Base-by-base conservation (phyloP, 495 filamentous ascomycete species). In the Podospora bellae-mahoneyi region DNA sequence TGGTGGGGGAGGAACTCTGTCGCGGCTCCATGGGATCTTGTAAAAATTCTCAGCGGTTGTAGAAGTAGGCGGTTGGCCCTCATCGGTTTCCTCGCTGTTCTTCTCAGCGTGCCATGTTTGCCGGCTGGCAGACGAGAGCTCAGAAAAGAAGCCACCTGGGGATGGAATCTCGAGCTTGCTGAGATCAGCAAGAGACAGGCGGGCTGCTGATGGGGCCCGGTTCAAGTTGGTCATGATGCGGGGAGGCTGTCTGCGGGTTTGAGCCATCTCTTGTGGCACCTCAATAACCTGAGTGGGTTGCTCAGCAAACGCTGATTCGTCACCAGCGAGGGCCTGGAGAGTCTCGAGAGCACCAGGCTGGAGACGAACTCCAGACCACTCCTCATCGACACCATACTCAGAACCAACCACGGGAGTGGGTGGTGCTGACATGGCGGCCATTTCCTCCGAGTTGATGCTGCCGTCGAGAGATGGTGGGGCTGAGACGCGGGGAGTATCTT, bases 81-180 rank as follows among this genome's bases (percentile, higher is more conserved):
- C 81, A 20, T 82, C 79, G 20, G 77, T 71, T 16, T 81, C 82
- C 39, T 48, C 6, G 15, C 0, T 13, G 34, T 77, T 79, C 70
- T 68, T 76, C 59, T 83, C 79, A 39, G 82, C 64, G 73, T 85
- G 80, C 93, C 93, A 97, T 4, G 93, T 95, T 73, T 90, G 87
- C 64, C 92, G 85, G 34, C 88, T 87, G 61, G 87, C 84, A 1
- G 86, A 82, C 18, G 85, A 89, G 19, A 97, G 84, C 0, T 91
- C 92, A 20, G 92, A 89, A 76, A 97, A 97, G 82, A 97, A 97
- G 0, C 91, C 92, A 28, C 92, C 91, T 0, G 93, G 93, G 1
- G 93, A 96, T 3, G 93, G 93, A 61, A 97, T 92, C 63, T 92
- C 88, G 65, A 97, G 81, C 77, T 84, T 82, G 68, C 88, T 89